Evolutionary conservation across 768 basidiomycete species (phyloP).

Genomic region (Lentinula edodes): DNA sequence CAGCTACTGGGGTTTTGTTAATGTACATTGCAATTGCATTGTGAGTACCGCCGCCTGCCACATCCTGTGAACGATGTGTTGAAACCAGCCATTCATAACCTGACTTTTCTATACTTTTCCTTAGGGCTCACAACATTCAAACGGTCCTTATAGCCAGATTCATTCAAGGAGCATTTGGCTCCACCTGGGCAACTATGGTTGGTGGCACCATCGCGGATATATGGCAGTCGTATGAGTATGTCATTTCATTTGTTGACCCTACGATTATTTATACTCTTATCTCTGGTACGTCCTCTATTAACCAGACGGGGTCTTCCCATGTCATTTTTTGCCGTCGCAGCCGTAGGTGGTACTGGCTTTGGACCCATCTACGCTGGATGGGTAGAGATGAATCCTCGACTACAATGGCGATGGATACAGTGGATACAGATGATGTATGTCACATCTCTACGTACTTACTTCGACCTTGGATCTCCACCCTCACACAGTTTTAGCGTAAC

Average conservation of each 20-base stretch:
- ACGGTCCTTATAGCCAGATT: conserved; percentile 66
- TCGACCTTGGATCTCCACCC: neutral
- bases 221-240: conserved; percentile 57
- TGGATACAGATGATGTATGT: conserved; percentile 70
- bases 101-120: neutral
- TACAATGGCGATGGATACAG: conserved; percentile 82
- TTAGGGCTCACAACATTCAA: conserved; percentile 44
- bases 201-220: conserved; percentile 73
- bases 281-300: neutral
- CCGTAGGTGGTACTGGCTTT: conserved; percentile 55
- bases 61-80: neutral
- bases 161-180: conserved; percentile 60
- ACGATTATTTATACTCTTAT: neutral
- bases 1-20: conserved; percentile 40
- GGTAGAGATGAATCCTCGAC: conserved; percentile 51
- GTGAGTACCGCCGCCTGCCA: conserved; percentile 23
- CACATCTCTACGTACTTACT: conserved; percentile 1
- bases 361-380: conserved; percentile 63
- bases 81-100: neutral
- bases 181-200: conserved; percentile 68
- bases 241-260: conserved; percentile 3
- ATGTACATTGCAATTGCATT: conserved; percentile 45
- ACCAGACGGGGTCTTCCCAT: conserved; percentile 72
- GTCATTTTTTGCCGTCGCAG: conserved; percentile 62
- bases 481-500: conserved; percentile 34